These are phyloP conservation scores for Medicago ruthenica DNA, from an alignment of 306 rosid genomes.

Conservation along the genomic window DNA sequence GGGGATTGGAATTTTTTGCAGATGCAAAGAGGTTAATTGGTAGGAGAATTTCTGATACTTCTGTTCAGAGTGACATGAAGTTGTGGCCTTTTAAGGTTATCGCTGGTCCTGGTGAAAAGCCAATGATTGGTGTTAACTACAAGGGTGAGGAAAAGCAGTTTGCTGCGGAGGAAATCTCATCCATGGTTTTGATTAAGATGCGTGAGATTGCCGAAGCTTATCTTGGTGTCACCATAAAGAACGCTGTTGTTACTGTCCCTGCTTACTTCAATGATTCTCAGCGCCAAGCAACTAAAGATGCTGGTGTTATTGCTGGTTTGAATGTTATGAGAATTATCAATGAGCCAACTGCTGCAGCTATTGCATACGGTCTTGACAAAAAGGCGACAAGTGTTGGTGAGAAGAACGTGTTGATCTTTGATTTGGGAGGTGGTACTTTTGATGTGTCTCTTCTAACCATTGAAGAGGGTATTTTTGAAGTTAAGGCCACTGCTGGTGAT, in stretches of 20 bases:
- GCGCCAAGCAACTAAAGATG: slow-evolving; percentile 80
- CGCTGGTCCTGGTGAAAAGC: slow-evolving; percentile 67
- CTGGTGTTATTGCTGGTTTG: slow-evolving; percentile 71
- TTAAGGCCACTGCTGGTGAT: slow-evolving; percentile 80
- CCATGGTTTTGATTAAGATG: slow-evolving; percentile 81
- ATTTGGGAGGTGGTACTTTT: slow-evolving; percentile 67
- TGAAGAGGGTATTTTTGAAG: slow-evolving; percentile 78
- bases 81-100: slow-evolving; percentile 76
- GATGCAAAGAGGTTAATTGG: slow-evolving; percentile 90
- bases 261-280: slow-evolving; percentile 83
- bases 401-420: slow-evolving; percentile 70
- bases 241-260: slow-evolving; percentile 83
- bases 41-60: slow-evolving; percentile 64
- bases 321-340: slow-evolving; percentile 71
- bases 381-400: slow-evolving; percentile 64
- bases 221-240: slow-evolving; percentile 68
- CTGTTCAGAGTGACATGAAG: slow-evolving; percentile 79
- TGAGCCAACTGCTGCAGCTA: slow-evolving; percentile 79
- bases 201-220: slow-evolving; percentile 88
- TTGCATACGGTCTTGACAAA: slow-evolving; percentile 77
- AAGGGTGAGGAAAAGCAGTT: slow-evolving; percentile 71
- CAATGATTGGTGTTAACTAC: slow-evolving; percentile 64
- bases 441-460: slow-evolving; percentile 80
- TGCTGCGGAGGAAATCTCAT: slow-evolving; percentile 71
- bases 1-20: slow-evolving; percentile 28